Percentiles rank a stretch among this genome's conserved stretches.
phyloP scores from a whole-genome alignment of 352 stramenopile genomes.

The Bremia lactucae region DNA sequence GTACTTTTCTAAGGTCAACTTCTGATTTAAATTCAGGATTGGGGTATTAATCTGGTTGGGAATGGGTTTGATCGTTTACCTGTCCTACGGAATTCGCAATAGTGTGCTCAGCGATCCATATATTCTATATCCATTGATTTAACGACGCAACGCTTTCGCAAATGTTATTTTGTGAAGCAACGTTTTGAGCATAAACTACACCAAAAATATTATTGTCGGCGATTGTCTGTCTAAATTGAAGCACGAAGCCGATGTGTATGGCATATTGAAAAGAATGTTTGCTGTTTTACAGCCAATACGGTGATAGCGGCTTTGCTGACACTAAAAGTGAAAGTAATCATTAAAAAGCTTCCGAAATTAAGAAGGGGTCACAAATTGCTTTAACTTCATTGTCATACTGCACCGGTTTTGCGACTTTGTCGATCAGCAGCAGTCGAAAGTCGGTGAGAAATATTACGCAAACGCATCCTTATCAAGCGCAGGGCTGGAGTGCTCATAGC shows the following conservation, averaged over 20 bases:
- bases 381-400: constrained; percentile 40
- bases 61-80: constrained; percentile 52
- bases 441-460: constrained; percentile 35
- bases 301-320: background rate
- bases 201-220: no score
- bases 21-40: constrained; percentile 24
- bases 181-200: no score
- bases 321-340: constrained; percentile 4
- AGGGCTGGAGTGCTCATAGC: constrained; percentile 42
- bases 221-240: no score
- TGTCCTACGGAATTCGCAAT: constrained; percentile 72
- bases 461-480: constrained; percentile 33
- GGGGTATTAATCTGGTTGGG: constrained; percentile 63
- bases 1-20: no score
- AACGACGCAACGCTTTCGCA: constrained; percentile 1
- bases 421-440: constrained; percentile 51
- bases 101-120: constrained; percentile 32
- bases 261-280: no score
- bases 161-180: no score
- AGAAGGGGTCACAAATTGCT: constrained; percentile 14
- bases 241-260: no score
- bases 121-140: constrained; percentile 24
- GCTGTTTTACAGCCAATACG: no score
- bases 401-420: constrained; percentile 45
- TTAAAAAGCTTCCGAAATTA: background rate